Percentiles rank a stretch among this genome's conserved stretches.
phyloP scores from a whole-genome alignment of 371 early-diverging fungal genomes.

The Zychaea mexicana region DNA sequence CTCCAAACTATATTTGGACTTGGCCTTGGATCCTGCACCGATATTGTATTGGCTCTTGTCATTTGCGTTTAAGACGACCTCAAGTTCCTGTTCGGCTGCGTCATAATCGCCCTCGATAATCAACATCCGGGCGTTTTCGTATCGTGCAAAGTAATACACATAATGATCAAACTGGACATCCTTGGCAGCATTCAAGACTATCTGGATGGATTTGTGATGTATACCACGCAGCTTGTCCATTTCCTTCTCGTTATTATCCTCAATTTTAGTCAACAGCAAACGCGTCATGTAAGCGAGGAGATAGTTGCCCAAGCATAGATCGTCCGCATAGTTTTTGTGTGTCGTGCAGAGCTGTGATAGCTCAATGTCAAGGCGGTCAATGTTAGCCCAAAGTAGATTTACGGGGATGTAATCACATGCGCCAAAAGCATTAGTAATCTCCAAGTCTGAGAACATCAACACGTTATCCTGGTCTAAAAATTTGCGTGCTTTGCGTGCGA shows the following conservation, averaged over 20 bases:
- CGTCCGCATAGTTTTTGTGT: constrained; percentile 43
- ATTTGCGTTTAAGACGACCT: constrained; percentile 20
- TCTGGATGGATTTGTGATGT: constrained; percentile 26
- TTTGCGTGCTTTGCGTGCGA: constrained; percentile 69
- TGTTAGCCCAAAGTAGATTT: constrained; percentile 30
- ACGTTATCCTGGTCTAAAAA: constrained; percentile 54
- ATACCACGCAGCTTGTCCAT: constrained; percentile 5
- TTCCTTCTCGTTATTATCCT: constrained; percentile 12
- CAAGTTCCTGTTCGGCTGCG: constrained; percentile 37
- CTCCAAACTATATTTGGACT: constrained; percentile 38
- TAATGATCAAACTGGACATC: constrained; percentile 55
- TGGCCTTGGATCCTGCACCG: constrained; percentile 27
- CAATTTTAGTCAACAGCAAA: constrained; percentile 11
- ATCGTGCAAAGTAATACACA: constrained; percentile 52
- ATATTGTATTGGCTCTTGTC: constrained; percentile 24
- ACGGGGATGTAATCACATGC: constrained; percentile 57
- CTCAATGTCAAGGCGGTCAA: constrained; percentile 43
- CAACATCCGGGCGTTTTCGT: constrained; percentile 51
- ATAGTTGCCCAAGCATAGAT: constrained; percentile 63
- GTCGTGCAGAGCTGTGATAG: constrained; percentile 32
- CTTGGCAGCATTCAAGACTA: constrained; percentile 29
- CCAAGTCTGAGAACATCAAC: constrained; percentile 64
- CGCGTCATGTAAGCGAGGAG: constrained; percentile 55
- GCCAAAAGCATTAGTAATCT: constrained; percentile 65
- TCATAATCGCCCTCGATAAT: constrained; percentile 34